Base-by-base conservation (phyloP, 768 basidiomycete species). In the Kwoniella dejecticola region DNA sequence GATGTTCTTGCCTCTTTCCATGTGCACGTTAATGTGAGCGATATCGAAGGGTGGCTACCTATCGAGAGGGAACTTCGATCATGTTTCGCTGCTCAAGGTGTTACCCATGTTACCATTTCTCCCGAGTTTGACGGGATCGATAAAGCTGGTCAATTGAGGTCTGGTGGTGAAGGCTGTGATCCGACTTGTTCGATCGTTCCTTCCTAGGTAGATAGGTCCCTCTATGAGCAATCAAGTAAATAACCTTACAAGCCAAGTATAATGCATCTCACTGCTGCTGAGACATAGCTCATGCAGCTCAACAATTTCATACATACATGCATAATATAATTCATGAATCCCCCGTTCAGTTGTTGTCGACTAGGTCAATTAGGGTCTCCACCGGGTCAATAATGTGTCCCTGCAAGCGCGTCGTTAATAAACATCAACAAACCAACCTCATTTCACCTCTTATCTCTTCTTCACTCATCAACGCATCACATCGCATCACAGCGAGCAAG, bases 1-100 rank as follows among this genome's bases (percentile, higher is more conserved):
- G 82, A 83, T 42, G 83, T 83, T 57, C 78, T 84, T n/a, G 83
- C 81, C 13, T 84, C 84, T 11, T 78, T 85, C 38, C 84, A 85
- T 62, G 84, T 84, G 24, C 82, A 83, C 54, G 82, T 84, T 38
- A 78, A 83, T 2, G 82, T 79, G n/a, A 83, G 82, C 13, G 79
- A 82, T 17, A 76, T 85, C 21, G 80, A 81, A 62, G 79, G 82
- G 59, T 85, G 84, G 84, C 82, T 82, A 66, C 78, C 79, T 63
- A 84, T 82, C 27, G 84, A 84, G 66, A 79, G 77, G 41, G 78
- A 72, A 49, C 68, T 85, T 17, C 83, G 83, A 55, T 82, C 83
- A 54, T 84, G 83, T 69, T 84, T 84, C 66, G 76, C 81, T 19
- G 83, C 81, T 54, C 84, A 84, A 66, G 84, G 84, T 5, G 82